Conservation (phyloP, 2,329 filamentous ascomycete genomes). For the Lizonia empirigonia region DNA sequence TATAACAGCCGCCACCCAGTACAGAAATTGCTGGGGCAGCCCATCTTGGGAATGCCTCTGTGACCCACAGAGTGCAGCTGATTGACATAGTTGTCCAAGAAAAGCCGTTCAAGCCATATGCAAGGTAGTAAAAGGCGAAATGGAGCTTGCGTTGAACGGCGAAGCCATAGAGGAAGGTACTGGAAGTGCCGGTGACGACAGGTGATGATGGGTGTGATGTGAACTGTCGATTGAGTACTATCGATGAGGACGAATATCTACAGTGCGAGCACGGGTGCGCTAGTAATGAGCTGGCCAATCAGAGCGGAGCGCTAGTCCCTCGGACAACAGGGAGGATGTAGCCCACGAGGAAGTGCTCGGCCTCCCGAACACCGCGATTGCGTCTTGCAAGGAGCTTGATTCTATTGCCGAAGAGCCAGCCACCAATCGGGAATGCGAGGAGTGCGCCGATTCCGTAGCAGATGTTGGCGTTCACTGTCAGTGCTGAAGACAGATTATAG, state of each 20-base stretch:
- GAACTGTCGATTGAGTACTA: too few relatives aligned
- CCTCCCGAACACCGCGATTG: slow-evolving; percentile 38
- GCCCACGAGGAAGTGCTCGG: slow-evolving; percentile 40
- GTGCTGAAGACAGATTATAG: slow-evolving; percentile 25
- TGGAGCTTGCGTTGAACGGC: slow-evolving; percentile 26
- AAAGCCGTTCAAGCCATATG: slow-evolving; percentile 39
- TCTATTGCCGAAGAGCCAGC: slow-evolving; percentile 16
- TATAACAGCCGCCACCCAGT: slow-evolving; percentile 31
- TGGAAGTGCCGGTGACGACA: slow-evolving; percentile 30
- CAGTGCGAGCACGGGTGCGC: too few relatives aligned
- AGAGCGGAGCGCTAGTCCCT: too few relatives aligned
- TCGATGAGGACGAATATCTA: too few relatives aligned
- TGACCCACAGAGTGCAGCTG: slow-evolving; percentile 38
- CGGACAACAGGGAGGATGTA: slow-evolving; percentile 37
- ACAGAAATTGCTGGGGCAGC: slow-evolving; percentile 38
- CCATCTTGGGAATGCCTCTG: slow-evolving; percentile 43
- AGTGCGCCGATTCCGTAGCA: slow-evolving; percentile 28
- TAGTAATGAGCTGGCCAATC: too few relatives aligned
- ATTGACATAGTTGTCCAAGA: slow-evolving; percentile 33
- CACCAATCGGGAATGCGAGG: slow-evolving; percentile 22
- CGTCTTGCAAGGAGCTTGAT: slow-evolving; percentile 28
- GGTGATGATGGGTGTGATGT: too few relatives aligned
- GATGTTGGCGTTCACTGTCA: slow-evolving; percentile 29
- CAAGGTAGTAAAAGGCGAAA: slow-evolving; percentile 26
- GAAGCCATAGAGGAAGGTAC: slow-evolving; percentile 34